Conservation (phyloP, 2,329 filamentous ascomycete genomes). For the Beauveria sp. region DNA sequence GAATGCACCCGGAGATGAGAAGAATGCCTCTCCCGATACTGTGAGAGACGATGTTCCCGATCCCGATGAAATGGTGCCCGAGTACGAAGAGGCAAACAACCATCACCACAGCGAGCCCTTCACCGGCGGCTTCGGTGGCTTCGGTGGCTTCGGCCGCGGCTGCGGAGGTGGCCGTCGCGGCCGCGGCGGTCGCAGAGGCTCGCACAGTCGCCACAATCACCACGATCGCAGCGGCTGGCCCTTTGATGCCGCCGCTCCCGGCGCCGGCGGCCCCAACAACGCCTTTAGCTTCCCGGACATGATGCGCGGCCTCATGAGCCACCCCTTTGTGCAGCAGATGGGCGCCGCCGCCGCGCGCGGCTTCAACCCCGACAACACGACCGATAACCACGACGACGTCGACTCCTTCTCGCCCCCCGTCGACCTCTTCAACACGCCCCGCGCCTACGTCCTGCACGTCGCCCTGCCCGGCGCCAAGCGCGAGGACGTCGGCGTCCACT, state of each 20-base stretch:
- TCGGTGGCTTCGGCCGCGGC: conserved; percentile 17
- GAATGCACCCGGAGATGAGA: conserved; percentile 20
- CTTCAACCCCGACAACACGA: conserved; percentile 12
- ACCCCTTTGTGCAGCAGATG: conserved; percentile 36
- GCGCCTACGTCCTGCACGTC: conserved; percentile 62
- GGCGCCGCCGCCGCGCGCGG: conserved; percentile 31
- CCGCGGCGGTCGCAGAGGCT: conserved; percentile 6
- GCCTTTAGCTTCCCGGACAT: conserved; percentile 32
- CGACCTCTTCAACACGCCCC: conserved; percentile 65
- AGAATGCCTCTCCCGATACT: conserved; percentile 28
- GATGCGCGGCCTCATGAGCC: conserved; percentile 31
- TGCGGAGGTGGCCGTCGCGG: conserved; percentile 16
- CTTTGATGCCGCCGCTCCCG: conserved; percentile 17
- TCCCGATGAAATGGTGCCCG: conserved; percentile 25
- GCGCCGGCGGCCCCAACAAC: conserved; percentile 15
- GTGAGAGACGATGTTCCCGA: conserved; percentile 22
- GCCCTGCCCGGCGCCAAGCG: conserved; percentile 74
- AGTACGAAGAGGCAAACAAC: conserved; percentile 19
- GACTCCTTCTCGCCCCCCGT: conserved; percentile 55
- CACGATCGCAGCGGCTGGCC: conserved; percentile 2
- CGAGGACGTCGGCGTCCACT: conserved; percentile 69
- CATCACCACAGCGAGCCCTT: conserved; percentile 11
- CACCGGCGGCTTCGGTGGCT: conserved; percentile 14
- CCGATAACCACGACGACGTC: conserved; percentile 16
- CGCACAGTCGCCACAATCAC: conserved; percentile 13